A percentile compares a stretch with the other conserved stretches of the same genome.
Evolutionary conservation across 1,284 basidiomycete species (phyloP).

Genomic region (Cryptococcus maquisensis): DNA sequence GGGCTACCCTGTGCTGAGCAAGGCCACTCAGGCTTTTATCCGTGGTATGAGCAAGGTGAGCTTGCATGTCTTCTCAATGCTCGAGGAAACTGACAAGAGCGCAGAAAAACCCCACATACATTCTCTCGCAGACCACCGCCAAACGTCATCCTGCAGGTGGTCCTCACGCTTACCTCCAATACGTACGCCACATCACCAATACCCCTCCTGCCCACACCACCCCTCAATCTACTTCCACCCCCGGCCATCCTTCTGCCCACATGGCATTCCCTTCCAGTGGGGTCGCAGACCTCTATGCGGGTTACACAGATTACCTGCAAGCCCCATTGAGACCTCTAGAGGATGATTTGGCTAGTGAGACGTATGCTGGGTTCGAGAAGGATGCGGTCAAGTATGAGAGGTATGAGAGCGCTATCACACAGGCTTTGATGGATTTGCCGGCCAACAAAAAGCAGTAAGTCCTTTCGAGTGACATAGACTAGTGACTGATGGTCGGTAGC

Average conservation of each 20-base stretch:
- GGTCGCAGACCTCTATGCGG: constrained; percentile 56
- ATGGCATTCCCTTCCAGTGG: constrained; percentile 58
- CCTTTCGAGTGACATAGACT: background rate
- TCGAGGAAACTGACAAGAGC: constrained; percentile 1
- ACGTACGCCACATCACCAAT: constrained; percentile 75
- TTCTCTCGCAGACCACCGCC: constrained; percentile 65
- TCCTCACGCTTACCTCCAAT: constrained; percentile 83
- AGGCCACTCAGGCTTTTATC: constrained; percentile 82
- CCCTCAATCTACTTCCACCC: constrained; percentile 25
- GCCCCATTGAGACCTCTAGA: constrained; percentile 94
- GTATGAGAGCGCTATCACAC: constrained; percentile 89
- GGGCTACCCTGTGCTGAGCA: constrained; percentile 94
- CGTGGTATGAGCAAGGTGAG: constrained; percentile 78
- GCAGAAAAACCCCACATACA: constrained; percentile 74
- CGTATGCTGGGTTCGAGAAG: constrained; percentile 96
- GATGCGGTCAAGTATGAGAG: constrained; percentile 95
- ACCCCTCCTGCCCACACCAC: constrained; percentile 44
- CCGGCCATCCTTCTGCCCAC: constrained; percentile 54
- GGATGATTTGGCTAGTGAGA: constrained; percentile 91
- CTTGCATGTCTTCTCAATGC: background rate
- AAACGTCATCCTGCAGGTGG: constrained; percentile 73
- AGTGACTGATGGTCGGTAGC: constrained; percentile 48
- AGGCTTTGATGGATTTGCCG: constrained; percentile 71
- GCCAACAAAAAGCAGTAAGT: constrained; percentile 23
- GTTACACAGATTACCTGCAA: constrained; percentile 93